A percentile compares a stretch with the other conserved stretches of the same genome.
Conservation (phyloP, 2,329 filamentous ascomycete genomes). For the Aspergillus latus region DNA sequence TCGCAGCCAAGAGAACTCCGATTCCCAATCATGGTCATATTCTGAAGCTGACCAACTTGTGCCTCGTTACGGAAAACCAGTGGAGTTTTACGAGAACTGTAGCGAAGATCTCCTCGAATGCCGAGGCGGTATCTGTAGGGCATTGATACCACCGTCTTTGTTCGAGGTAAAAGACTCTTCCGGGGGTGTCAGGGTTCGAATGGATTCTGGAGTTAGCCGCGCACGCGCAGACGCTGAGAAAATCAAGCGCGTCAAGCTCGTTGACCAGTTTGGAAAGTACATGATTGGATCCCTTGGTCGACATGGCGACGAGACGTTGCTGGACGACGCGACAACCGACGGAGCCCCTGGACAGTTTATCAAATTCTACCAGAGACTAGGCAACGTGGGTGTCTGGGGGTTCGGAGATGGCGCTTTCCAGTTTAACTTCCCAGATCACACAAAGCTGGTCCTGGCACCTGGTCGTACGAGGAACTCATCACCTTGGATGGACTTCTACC, state of each 20-base stretch:
- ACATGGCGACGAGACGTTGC: slow-evolving; percentile 37
- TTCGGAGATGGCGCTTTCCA: slow-evolving; percentile 52
- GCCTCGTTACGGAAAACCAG: slow-evolving; percentile 40
- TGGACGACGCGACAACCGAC: slow-evolving; percentile 28
- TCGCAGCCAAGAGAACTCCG: slow-evolving; percentile 36
- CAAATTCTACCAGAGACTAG: slow-evolving; percentile 53
- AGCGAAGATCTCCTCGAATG: slow-evolving; percentile 33
- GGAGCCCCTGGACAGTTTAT: slow-evolving; percentile 42
- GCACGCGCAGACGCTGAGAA: slow-evolving; percentile 48
- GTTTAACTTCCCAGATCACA: slow-evolving; percentile 56
- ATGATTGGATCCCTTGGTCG: slow-evolving; percentile 51
- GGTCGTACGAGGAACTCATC: slow-evolving; percentile 40
- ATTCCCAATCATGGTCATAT: slow-evolving; percentile 32
- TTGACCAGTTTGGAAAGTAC: slow-evolving; percentile 54
- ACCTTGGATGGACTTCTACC: slow-evolving; percentile 50
- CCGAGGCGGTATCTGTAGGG: slow-evolving; percentile 41
- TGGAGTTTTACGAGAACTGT: slow-evolving; percentile 52
- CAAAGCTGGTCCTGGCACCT: slow-evolving; percentile 50
- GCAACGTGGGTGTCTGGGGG: slow-evolving; percentile 55
- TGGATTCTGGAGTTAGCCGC: slow-evolving; percentile 31
- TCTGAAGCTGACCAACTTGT: slow-evolving; percentile 46
- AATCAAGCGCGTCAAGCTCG: slow-evolving; percentile 49
- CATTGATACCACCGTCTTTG: slow-evolving; percentile 40
- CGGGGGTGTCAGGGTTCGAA: slow-evolving; percentile 36
- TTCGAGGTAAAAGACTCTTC: slow-evolving; percentile 40